Evolutionary conservation across 2,329 filamentous ascomycete species (phyloP).

Genomic region (Aspergillus hiratsukae): DNA sequence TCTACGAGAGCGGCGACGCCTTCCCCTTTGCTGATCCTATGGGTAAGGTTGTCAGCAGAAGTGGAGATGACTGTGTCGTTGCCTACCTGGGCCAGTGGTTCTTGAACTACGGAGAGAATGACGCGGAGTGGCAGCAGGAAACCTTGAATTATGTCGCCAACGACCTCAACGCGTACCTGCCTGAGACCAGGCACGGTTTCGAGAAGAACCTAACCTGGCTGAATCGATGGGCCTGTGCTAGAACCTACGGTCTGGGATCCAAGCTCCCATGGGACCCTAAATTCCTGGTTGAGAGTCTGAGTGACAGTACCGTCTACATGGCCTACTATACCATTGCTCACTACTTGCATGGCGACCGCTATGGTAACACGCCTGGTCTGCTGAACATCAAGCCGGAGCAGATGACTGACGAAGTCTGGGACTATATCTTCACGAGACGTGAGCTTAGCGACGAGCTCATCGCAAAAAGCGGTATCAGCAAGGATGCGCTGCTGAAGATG

Average conservation of each 20-base stretch:
- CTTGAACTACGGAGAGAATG: conserved; percentile 88
- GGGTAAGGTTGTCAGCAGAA: conserved; percentile 80
- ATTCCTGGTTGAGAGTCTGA: conserved; percentile 88
- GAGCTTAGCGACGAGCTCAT: conserved; percentile 64
- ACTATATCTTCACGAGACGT: conserved; percentile 82
- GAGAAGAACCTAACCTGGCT: conserved; percentile 87
- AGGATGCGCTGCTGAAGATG: conserved; percentile 71
- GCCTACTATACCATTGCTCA: conserved; percentile 60
- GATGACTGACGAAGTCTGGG: conserved; percentile 94
- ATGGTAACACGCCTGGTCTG: conserved; percentile 66
- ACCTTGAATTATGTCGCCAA: conserved; percentile 70
- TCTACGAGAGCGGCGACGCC: conserved; percentile 72
- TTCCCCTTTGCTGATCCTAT: conserved; percentile 95
- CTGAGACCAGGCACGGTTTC: conserved; percentile 74
- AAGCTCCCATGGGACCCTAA: conserved; percentile 90
- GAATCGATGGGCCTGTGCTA: conserved; percentile 89
- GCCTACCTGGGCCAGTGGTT: conserved; percentile 97
- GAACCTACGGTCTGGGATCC: conserved; percentile 87
- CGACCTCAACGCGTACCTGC: conserved; percentile 73
- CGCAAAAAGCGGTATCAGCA: conserved; percentile 64
- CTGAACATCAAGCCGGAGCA: conserved; percentile 72
- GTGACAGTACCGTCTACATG: conserved; percentile 84
- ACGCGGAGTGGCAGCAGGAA: conserved; percentile 69
- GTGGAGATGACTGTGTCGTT: conserved; percentile 88
- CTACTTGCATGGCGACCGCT: conserved; percentile 76